phyloP scores from a whole-genome alignment of 257 asterid genomes.

The Nemophila menziesii region DNA sequence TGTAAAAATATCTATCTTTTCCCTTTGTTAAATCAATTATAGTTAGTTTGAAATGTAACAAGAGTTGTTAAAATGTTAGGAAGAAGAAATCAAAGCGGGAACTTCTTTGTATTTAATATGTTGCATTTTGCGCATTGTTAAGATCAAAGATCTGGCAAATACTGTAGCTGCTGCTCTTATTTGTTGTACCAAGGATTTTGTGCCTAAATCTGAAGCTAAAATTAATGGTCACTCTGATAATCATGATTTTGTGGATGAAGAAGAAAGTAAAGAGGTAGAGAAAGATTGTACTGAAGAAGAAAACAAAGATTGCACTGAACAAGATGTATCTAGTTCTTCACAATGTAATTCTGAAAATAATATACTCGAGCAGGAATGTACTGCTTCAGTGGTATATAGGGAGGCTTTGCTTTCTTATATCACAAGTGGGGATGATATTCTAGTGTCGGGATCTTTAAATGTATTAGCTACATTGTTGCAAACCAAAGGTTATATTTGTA shows the following conservation, averaged over 20 bases:
- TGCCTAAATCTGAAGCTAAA: conserved; percentile 41
- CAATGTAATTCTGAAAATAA: conserved; percentile 25
- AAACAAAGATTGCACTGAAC: conserved; percentile 27
- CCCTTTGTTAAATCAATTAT: not conserved
- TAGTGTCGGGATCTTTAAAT: conserved; percentile 78
- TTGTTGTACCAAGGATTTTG: conserved; percentile 41
- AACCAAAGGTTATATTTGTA: conserved; percentile 61
- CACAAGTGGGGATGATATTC: conserved; percentile 67
- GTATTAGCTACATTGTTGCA: conserved; percentile 84
- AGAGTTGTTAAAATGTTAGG: conserved; percentile 35
- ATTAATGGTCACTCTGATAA: conserved; percentile 41
- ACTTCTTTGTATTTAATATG: conserved; percentile 83
- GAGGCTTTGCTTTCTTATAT: conserved; percentile 84
- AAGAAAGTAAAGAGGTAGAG: conserved; percentile 23
- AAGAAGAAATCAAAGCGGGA: conserved; percentile 56
- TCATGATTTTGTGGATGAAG: conserved; percentile 29
- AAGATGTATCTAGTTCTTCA: conserved; percentile 32
- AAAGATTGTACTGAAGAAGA: conserved; percentile 24
- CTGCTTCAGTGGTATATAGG: conserved; percentile 44
- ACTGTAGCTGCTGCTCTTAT: conserved; percentile 82
- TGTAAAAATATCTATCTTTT: conserved; percentile 23
- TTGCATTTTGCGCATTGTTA: conserved; percentile 91
- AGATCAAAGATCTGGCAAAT: conserved; percentile 93
- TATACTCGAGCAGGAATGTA: conserved; percentile 21
- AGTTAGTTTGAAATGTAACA: not conserved